phyloP scores from a whole-genome alignment of 1,284 basidiomycete genomes.

The Cutaneotrichosporon cavernicola region DNA sequence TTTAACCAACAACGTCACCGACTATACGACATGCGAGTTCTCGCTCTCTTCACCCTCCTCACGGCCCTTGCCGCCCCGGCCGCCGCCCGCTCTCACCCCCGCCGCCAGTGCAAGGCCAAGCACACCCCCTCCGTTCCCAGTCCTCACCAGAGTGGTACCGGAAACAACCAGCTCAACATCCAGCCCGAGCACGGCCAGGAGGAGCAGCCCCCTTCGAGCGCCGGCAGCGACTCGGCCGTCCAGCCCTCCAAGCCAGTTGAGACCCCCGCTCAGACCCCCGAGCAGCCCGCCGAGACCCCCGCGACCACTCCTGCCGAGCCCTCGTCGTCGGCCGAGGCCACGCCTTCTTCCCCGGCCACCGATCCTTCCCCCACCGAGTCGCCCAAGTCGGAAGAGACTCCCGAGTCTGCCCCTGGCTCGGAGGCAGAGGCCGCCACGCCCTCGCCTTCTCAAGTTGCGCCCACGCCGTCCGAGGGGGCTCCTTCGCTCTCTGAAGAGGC shows the following conservation, averaged over 20 bases:
- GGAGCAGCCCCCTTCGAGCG: background rate
- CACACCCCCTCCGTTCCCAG: background rate
- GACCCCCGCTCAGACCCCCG: background rate
- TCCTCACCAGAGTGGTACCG: background rate
- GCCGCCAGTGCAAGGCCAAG: constrained; percentile 13
- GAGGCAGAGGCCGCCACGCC: background rate
- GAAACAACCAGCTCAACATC: background rate
- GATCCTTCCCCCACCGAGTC: background rate
- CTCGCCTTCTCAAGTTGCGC: constrained; percentile 25
- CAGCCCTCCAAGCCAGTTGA: background rate
- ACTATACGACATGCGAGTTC: constrained; percentile 17
- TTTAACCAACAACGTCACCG: background rate
- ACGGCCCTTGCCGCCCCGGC: constrained; percentile 13
- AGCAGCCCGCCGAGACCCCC: constrained; percentile 13
- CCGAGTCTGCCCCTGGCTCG: background rate
- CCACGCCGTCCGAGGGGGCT: constrained; percentile 29
- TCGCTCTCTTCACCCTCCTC: constrained; percentile 15
- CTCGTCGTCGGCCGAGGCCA: constrained; percentile 9
- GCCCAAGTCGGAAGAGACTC: background rate
- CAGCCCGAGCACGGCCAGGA: background rate
- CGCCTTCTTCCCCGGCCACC: constrained; percentile 39
- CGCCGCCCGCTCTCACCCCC: constrained; percentile 9
- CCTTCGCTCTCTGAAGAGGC: background rate
- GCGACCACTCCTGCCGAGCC: constrained; percentile 12
- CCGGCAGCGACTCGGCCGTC: background rate